These are phyloP conservation scores for Seminavis robusta DNA, from an alignment of 108 stramenopile genomes.

Conservation along the genomic window DNA sequence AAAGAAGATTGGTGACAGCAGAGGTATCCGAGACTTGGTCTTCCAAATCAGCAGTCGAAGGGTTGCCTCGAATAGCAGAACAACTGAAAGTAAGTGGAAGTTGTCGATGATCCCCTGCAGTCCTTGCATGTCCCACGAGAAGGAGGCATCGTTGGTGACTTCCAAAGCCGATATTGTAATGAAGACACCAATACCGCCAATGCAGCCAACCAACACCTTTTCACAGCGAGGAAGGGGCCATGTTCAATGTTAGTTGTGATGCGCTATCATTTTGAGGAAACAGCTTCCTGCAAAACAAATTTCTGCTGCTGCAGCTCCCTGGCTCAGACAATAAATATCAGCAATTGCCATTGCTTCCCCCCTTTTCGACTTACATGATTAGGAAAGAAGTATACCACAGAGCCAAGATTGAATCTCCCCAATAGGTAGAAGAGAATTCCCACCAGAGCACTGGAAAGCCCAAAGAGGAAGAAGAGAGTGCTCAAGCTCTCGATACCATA, in stretches of 20 bases:
- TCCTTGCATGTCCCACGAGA: no score
- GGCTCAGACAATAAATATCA: no score
- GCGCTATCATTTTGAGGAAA: no score
- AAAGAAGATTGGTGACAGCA: slow-evolving; percentile 76
- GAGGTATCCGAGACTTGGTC: slow-evolving; percentile 47
- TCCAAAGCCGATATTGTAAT: slow-evolving; percentile 71
- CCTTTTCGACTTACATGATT: no score
- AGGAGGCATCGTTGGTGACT: slow-evolving; percentile 55
- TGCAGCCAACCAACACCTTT: slow-evolving; percentile 80
- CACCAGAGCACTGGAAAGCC: slow-evolving; percentile 65
- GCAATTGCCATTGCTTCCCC: no score
- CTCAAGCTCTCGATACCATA: slow-evolving; percentile 61
- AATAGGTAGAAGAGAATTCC: slow-evolving; percentile 68
- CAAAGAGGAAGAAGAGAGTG: slow-evolving; percentile 74
- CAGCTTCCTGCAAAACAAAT: no score
- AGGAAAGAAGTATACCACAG: slow-evolving; percentile 79
- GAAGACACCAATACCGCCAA: slow-evolving; percentile 82
- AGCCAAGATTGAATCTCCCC: slow-evolving; percentile 65
- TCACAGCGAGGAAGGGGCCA: no score
- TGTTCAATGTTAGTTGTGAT: no score
- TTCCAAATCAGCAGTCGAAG: slow-evolving; percentile 45
- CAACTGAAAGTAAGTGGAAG: slow-evolving; percentile 44
- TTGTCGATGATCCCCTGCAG: slow-evolving; percentile 24
- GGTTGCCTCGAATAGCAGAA: slow-evolving; percentile 51
- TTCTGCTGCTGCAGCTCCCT: no score